A percentile compares a stretch with the other conserved stretches of the same genome.
These are phyloP conservation scores for Cucurbita argyrosperma DNA, from an alignment of 306 rosid species.

Conservation along the genomic window DNA sequence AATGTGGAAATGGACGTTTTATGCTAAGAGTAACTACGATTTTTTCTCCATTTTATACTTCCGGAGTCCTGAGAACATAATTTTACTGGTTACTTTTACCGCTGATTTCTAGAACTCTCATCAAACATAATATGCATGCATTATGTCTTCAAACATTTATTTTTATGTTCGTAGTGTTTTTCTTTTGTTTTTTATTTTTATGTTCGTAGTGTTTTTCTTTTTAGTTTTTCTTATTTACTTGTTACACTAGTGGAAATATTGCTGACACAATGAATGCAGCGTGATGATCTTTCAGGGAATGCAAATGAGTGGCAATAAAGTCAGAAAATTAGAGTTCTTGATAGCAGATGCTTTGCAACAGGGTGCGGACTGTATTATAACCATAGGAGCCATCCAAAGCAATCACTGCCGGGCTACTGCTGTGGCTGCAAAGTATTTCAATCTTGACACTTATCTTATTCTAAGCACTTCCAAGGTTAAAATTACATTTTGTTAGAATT, in stretches of 20 bases:
- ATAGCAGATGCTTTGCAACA: constrained; percentile 72
- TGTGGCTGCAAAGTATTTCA: constrained; percentile 79
- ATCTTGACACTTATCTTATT: constrained; percentile 69
- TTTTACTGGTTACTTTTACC: background rate
- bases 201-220: background rate
- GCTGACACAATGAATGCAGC: constrained; percentile 26
- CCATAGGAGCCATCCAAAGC: constrained; percentile 90
- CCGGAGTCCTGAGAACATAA: background rate
- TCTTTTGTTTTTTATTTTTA: background rate
- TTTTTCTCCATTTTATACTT: background rate
- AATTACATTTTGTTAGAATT: background rate
- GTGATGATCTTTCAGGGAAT: constrained; percentile 92
- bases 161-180: too few species aligned
- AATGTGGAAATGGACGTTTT: background rate
- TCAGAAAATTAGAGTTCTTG: constrained; percentile 77
- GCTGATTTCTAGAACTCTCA: background rate
- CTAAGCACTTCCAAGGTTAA: constrained; percentile 64
- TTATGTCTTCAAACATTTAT: too few species aligned
- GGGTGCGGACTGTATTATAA: constrained; percentile 70
- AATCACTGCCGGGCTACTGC: constrained; percentile 97
- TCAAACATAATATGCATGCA: too few species aligned
- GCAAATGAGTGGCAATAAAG: constrained; percentile 94
- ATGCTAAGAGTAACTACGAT: background rate
- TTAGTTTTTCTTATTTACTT: background rate
- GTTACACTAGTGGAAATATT: constrained; percentile 13